Conservation (phyloP, 129 eudicot genomes). For the Artemisia tridentata region DNA sequence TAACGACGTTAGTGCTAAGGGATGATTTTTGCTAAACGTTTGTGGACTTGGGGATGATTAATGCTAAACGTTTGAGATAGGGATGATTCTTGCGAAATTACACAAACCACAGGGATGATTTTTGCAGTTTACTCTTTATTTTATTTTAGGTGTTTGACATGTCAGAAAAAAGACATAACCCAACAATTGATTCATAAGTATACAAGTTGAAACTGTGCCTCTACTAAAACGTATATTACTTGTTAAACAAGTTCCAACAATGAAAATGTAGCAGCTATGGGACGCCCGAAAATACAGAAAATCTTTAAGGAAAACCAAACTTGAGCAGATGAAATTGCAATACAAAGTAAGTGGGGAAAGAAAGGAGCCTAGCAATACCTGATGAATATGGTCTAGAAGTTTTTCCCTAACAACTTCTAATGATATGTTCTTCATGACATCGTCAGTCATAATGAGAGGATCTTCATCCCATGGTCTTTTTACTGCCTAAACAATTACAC, state of each 20-base stretch:
- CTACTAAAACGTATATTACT: background rate
- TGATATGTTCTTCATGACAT: constrained; percentile 92
- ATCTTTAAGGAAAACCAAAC: background rate
- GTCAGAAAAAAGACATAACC: background rate
- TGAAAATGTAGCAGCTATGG: background rate
- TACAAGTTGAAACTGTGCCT: constrained; percentile 7
- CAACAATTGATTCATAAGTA: background rate
- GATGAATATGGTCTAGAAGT: constrained; percentile 82
- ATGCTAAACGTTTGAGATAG: no score
- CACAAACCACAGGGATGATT: no score
- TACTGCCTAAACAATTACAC: constrained; percentile 56
- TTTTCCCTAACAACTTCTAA: constrained; percentile 85
- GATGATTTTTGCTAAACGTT: no score
- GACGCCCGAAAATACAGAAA: constrained; percentile 1
- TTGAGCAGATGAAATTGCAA: constrained; percentile 11
- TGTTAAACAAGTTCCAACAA: background rate
- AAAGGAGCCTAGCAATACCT: constrained; percentile 47
- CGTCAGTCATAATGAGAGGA: constrained; percentile 79
- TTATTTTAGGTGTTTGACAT: background rate
- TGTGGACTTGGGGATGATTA: no score
- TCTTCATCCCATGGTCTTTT: constrained; percentile 98
- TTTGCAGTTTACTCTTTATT: no score
- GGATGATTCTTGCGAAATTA: no score
- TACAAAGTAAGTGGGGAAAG: background rate
- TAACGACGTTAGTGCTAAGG: no score